Base-by-base conservation (phyloP, 2,329 filamentous ascomycete genomes). In the Hypoxylon sp. region DNA sequence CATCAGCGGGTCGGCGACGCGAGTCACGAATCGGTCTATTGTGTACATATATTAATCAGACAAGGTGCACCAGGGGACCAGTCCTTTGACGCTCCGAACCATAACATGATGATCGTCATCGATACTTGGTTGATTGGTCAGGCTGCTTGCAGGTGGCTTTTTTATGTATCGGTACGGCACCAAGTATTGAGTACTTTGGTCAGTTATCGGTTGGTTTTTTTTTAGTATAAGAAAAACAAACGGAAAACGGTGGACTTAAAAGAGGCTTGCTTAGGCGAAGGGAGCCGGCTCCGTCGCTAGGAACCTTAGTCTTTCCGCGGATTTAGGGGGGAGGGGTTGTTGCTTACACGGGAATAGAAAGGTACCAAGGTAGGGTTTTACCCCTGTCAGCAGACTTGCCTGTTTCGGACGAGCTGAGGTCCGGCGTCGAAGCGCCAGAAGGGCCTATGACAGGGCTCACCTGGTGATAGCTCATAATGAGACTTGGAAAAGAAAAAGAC, bases 31-130 rank as follows among this genome's bases (percentile, higher is more conserved):
- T 42, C 31, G 14, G 6, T 44, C 35, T n/a, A 42, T 37, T 54
- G 35, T 51, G 37, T 35, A 46, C 33, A 56, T 19, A 22, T 26
- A 31, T 44, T 14, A 10, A 55, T 55, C 52, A 26, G 24, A 52
- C 56, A 70, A 56, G 63, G 61, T 59, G 59, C 39, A 31, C 37
- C 9, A n/a, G 39, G 39, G 10, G 39, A n/a, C 39, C 39, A 19
- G n/a, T 22, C n/a, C 26, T n/a, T 29, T 26, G 14, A 44, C 19
- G 9, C 51, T 1, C 24, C 42, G 33, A 11, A 48, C 19, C 35
- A 59, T 37, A 52, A 68, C 55, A 68, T 70, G 42, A 66, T 4
- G 68, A 70, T 66, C 65, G 65, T 61, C 68, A 57, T 65, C 50
- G 65, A 42, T 58, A 42, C 35, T 48, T 24, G n/a, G 14, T 37